Base-by-base conservation (phyloP, 495 filamentous ascomycete genomes). In the Penicillium daleae region DNA sequence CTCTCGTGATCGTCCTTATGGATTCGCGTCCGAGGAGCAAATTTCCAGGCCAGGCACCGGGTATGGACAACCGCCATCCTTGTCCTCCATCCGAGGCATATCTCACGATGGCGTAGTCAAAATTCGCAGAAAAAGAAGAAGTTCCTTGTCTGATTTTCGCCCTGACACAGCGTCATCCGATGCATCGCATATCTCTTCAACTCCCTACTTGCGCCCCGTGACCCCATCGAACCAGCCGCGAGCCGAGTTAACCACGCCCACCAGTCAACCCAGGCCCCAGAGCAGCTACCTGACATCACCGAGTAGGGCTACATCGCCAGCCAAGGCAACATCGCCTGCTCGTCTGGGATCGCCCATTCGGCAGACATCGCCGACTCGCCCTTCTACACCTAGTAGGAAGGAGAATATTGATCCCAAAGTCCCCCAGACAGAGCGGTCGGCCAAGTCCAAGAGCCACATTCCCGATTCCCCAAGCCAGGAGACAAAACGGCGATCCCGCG, bases 91-190 rank as follows among this genome's bases (percentile, higher is more conserved):
- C 42, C 63, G 68, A 51, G 75, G 73, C 0, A 70, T 78, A 39
- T 68, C 76, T 4, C 65, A 71, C 6, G 74, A 76, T 61, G 68
- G 71, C 6, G 68, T 74, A 61, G 82, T 70, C 83, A 80, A 65
- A 50, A 55, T 68, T 57, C 76, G 87, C 66, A 92, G 89, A 77
- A 97, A 96, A 77, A 83, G 95, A 62, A 88, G 95, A 66, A 97
- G 93, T 74, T 97, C 94, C 24, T 76, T 99, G 24, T 96, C 92
- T 17, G 95, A 99, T 70, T 78, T 99, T 29, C 90, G 91, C 69
- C 81, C 79, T 44, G 78, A 83, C 6, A 85, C 89, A 71, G 73
- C 78, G 22, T 76, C 74, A 26, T 71, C 76, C 40, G 75, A 75
- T 35, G 61, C 68, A 13, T 77, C 74, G 5, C 64, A 65, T 32